Conservation (phyloP, 2,329 filamentous ascomycete species). For the Verruconis gallopava region DNA sequence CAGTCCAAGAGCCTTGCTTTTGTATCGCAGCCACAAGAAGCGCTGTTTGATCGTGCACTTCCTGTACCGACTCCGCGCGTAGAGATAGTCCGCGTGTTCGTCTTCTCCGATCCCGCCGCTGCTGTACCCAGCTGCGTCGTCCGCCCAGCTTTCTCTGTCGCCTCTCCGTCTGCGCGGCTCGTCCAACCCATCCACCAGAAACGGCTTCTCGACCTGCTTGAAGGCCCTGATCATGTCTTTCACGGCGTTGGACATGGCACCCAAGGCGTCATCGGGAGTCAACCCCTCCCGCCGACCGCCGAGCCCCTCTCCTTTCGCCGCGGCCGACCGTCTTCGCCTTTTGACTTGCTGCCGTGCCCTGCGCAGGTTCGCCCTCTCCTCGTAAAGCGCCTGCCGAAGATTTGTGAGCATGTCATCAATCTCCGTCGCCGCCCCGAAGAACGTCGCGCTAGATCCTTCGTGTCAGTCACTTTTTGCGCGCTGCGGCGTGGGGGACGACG, state of each 20-base stretch:
- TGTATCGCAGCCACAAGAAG: conserved; percentile 25
- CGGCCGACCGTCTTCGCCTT: conserved; percentile 11
- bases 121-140: conserved; percentile 12
- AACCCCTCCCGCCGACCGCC: conserved; percentile 8
- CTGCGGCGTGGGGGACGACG: no score
- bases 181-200: conserved; percentile 22
- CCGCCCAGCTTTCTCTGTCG: conserved; percentile 8
- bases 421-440: conserved; percentile 24
- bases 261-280: conserved; percentile 8
- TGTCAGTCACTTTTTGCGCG: no score
- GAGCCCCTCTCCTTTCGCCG: conserved; percentile 7
- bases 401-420: conserved; percentile 28
- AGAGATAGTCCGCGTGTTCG: conserved; percentile 21
- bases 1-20: conserved; percentile 23
- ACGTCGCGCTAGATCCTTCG: conserved; percentile 18
- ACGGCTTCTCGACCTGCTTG: conserved; percentile 24
- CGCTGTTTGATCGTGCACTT: conserved; percentile 22
- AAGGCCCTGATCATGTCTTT: conserved; percentile 25
- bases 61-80: conserved; percentile 20
- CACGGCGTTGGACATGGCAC: conserved; percentile 23
- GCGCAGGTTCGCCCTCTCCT: conserved; percentile 26
- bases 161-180: conserved; percentile 10
- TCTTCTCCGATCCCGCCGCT: conserved; percentile 15
- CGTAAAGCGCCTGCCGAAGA: conserved; percentile 27
- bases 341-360: conserved; percentile 16